Conservation (phyloP, 2,329 filamentous ascomycete genomes). For the Botrytis squamosa region DNA sequence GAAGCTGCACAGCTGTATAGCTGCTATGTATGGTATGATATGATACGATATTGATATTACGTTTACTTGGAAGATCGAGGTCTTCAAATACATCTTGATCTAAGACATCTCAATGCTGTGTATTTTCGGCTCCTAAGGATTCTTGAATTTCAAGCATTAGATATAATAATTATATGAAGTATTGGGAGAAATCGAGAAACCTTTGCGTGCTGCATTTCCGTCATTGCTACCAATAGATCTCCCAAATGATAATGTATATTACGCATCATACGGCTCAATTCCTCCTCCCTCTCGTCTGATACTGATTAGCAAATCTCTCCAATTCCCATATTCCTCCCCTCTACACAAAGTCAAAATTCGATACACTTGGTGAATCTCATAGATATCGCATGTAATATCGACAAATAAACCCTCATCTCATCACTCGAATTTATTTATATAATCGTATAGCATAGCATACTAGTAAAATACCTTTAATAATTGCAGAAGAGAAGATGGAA, state of each 20-base stretch:
- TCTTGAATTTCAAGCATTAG: background rate
- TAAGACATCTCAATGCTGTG: no score
- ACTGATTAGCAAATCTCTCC: background rate
- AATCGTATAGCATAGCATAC: background rate
- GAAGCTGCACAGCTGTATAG: background rate
- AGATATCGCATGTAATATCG: background rate
- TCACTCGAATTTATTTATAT: background rate
- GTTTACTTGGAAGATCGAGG: background rate
- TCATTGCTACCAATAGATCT: background rate
- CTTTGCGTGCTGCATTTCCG: background rate
- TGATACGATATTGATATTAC: background rate
- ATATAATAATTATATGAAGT: background rate
- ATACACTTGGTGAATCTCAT: background rate
- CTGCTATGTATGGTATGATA: background rate
- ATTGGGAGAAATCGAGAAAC: background rate
- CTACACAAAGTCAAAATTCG: background rate
- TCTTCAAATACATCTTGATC: background rate
- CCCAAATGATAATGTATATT: no score
- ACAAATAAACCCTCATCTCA: background rate
- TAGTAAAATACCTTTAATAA: rapidly evolving
- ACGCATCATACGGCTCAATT: background rate
- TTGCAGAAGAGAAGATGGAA: background rate
- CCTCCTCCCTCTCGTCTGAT: background rate
- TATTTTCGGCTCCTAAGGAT: background rate
- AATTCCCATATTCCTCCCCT: background rate